Evolutionary conservation across 495 filamentous ascomycete genomes (phyloP), one percentile per base, ranked within the genome.

Genomic region (Penicillium paxilli): DNA sequence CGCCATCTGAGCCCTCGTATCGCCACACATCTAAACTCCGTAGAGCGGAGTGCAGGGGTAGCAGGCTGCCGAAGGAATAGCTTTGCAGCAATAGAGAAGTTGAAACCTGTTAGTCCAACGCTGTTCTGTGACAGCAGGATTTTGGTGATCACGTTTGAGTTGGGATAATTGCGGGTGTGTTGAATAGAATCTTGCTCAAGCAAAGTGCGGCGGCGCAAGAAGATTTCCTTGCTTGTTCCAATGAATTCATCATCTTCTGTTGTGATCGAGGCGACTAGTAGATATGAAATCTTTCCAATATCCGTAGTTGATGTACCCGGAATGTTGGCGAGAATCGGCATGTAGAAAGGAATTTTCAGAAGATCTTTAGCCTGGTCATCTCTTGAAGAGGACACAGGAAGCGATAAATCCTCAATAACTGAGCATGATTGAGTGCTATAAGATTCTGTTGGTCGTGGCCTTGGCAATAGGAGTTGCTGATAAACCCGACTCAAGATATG

Each of bases 1-100:
- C 54, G 52, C 44, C 49, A 60, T 38, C 54, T 46, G 14, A 60
- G 40, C 17, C 49, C 53, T 1, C 58, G 44, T 19, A 60, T 38
- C 9, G 49, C 32, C 17, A 42, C 14, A 38, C 49, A 54, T 32
- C 32, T 60, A 49, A 49, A 54, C 22, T 60, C 58, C 4, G 46
- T 45, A 21, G 53, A 24, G 14, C 53, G 58, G 0, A 6, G 42
- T 3, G 42, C 45, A 11, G 49, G 28, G 0, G 49, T 12, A 12
- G 14, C n/a, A 33, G 53, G 46, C 11, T 22, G 10, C n/a, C 49
- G 24, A 16, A 57, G 37, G 5, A 26, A 44, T 21, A 60, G 25
- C 4, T 47, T 53, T 17, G 19, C 49, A 4, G 26, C 3, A 8
- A 60, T 21, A 7, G 19, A 46, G 12, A 60, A 22, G 2, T 37